These are phyloP conservation scores for Isatis lusitanica DNA, from an alignment of 441 rosid species.

Conservation along the genomic window DNA sequence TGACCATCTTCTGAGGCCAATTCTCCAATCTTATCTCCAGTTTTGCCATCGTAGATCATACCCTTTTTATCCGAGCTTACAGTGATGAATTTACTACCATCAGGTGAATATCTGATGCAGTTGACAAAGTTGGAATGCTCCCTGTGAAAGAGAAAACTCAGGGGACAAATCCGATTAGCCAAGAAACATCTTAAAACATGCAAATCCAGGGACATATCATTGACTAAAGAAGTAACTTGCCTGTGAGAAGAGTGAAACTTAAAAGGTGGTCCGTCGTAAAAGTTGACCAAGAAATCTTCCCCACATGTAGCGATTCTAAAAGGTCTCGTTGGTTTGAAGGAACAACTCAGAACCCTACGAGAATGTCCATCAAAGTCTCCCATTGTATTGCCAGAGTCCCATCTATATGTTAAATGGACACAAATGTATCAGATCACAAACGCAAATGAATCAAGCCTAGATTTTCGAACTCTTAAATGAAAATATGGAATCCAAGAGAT, in stretches of 20 bases:
- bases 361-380: constrained; percentile 98
- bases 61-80: constrained; percentile 93
- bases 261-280: constrained; percentile 33
- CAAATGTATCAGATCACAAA: not conserved
- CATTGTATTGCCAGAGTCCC: constrained; percentile 93
- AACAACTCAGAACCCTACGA: constrained; percentile 79
- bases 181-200: not conserved
- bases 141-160: constrained; percentile 42
- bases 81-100: constrained; percentile 81
- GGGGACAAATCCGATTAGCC: not conserved
- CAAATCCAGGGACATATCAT: not conserved
- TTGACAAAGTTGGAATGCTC: constrained; percentile 88
- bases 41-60: constrained; percentile 74
- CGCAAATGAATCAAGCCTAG: not conserved
- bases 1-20: constrained; percentile 75
- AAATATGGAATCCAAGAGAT: not conserved
- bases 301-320: constrained; percentile 91
- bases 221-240: constrained; percentile 36
- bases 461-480: not conserved
- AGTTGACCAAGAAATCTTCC: constrained; percentile 40
- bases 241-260: constrained; percentile 55
- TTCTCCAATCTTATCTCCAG: constrained; percentile 75
- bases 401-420: constrained; percentile 43
- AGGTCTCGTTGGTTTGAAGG: constrained; percentile 86
- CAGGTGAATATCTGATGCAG: constrained; percentile 84